A percentile compares a stretch with the other conserved stretches of the same genome.
These are phyloP conservation scores for Fusarium pseudograminearum DNA, from an alignment of 2,329 filamentous ascomycete species.

Conservation along the genomic window DNA sequence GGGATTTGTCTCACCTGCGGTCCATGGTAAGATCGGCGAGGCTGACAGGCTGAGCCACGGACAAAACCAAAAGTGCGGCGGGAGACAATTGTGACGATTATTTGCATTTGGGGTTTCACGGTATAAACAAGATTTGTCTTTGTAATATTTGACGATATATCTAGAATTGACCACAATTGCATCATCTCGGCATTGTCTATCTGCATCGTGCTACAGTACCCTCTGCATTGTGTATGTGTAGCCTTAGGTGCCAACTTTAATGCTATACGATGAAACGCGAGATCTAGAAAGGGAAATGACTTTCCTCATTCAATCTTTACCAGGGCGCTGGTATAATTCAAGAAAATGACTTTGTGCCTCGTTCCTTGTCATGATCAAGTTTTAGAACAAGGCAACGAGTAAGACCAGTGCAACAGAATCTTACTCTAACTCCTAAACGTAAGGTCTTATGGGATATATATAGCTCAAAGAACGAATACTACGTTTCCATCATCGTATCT, in stretches of 20 bases:
- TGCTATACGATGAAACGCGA: neutral
- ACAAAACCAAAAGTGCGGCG: neutral
- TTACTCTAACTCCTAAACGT: neutral
- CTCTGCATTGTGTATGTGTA: neutral
- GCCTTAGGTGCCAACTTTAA: neutral
- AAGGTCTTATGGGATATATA: neutral
- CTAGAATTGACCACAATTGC: fast-evolving
- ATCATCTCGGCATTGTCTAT: neutral
- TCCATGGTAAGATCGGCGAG: constrained; percentile 13
- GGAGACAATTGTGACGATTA: neutral
- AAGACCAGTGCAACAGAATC: neutral
- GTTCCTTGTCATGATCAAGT: fast-evolving
- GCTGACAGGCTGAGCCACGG: constrained; percentile 16
- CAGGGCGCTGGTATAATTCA: neutral
- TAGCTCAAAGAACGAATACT: neutral
- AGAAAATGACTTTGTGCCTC: neutral
- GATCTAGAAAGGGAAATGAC: neutral
- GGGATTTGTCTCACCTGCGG: constrained; percentile 5
- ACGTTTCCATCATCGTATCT: too few relatives aligned
- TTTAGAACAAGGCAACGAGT: neutral
- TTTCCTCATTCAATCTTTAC: neutral
- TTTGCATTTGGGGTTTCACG: neutral
- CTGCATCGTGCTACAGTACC: neutral
- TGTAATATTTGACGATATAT: too few relatives aligned
- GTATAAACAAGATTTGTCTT: neutral